Evolutionary conservation across 2,329 filamentous ascomycete species (phyloP), one percentile per base, ranked within the genome.

Genomic region (Helotiales sp.): DNA sequence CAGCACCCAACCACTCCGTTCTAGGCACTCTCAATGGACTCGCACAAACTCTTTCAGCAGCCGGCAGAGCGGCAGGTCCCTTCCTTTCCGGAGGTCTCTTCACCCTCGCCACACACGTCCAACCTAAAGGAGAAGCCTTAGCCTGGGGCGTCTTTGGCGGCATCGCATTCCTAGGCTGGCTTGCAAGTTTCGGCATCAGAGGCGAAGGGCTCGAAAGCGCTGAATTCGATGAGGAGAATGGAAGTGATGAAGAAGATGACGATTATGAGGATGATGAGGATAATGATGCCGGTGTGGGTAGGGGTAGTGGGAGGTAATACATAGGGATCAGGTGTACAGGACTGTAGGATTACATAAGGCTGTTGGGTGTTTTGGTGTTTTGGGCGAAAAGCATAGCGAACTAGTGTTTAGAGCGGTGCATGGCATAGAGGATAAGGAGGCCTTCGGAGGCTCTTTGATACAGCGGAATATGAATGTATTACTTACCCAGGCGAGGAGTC

Each of bases 1-100:
- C 90, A 1, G 91, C 92, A 0, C 90, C 92, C 0, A 91, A 93
- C 7, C 84, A 93, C 72, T 86, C 89, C 5, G 92, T 90, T 0
- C 82, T 99, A 0, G 95, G 95, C 2, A 92, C 91, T 0, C 80
- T 99, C 25, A 97, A 99, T 69, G 95, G 95, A 9, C 82, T 98
- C 30, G 95, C 95, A 0, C 95, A 99, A 73, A 96, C 92, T 0
- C 84, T 99, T 0, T 96, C 91, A 0, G 95, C 95, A 0, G 91
- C 90, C 0, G 95, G 95, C 8, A 86, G 95, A 59, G 92, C 93
- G 42, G 83, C 91, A 0, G 95, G 95, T 0, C 95, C 95, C 0
- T 93, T 98, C 64, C 77, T 96, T 0, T 95, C 92, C 0, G 95
- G 95, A 0, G 87, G 87, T 0, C 78, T 99, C 0, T 99, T 96